Conservation (phyloP, 495 filamentous ascomycete genomes). For the Tuber melanosporum region DNA sequence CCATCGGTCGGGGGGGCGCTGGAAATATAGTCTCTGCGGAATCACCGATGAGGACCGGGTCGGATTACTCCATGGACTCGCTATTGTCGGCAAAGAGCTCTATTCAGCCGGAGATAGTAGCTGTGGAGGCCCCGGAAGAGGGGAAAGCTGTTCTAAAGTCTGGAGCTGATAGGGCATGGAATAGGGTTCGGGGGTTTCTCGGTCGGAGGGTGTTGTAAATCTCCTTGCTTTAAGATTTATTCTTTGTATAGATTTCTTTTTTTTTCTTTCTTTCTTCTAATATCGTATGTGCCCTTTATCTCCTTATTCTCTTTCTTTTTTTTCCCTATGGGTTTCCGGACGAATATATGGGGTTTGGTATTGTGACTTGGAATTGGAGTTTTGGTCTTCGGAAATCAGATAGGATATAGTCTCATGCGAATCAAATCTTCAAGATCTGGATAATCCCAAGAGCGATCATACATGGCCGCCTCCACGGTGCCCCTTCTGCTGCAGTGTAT, state of each 20-base stretch:
- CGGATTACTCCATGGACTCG: neutral
- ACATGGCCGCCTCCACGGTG: neutral
- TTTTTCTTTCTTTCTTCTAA: neutral
- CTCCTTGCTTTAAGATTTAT: neutral
- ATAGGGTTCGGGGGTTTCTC: slow-evolving; percentile 1
- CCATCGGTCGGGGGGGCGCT: neutral
- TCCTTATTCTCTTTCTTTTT: neutral
- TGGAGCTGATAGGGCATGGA: neutral
- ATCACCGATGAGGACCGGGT: neutral
- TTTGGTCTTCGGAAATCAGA: neutral
- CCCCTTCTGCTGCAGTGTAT: neutral
- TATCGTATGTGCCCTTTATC: neutral
- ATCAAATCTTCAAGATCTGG: neutral
- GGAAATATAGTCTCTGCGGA: neutral
- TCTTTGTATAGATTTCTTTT: neutral
- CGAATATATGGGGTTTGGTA: neutral
- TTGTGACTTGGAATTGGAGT: neutral
- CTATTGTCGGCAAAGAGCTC: neutral
- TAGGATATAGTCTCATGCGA: neutral
- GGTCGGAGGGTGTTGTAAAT: neutral
- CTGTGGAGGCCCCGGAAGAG: neutral
- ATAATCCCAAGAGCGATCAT: neutral
- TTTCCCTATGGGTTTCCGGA: neutral
- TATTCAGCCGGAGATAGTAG: neutral
- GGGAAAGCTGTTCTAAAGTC: neutral